Evolutionary conservation across 1,284 basidiomycete species (phyloP), one percentile per base, ranked within the genome.

Genomic region (Coniferiporia weirii): DNA sequence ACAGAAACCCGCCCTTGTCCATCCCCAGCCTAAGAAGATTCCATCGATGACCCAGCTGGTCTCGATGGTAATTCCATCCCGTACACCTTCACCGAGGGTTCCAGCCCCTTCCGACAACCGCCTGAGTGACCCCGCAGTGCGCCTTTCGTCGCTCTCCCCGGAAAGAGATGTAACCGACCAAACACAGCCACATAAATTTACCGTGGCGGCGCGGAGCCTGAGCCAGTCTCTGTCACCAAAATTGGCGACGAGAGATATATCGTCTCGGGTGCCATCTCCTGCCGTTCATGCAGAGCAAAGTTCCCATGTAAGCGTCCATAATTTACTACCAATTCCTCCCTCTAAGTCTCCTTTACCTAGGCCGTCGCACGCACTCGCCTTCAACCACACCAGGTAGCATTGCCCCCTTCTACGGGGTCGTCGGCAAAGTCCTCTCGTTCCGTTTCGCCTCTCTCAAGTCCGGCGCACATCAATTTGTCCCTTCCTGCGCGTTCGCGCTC

Each of bases 31-130:
- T 12, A 52, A 51, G 45, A 56, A 57, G 32, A 55, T 61, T 32
- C 51, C 59, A 32, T 61, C 59, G 32, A 40, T 61, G 51, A 45
- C 59, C 13, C 59, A 57, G 27, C 59, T 61, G 13, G 59, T 57
- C 27, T 54, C 59, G 15, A 61, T 56, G 55, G 55, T 57, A 20
- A 20, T 52, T 19, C 59, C 59, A 9, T 57, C 59, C 13, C 59
- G 59, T 36, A 43, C 49, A 12, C 59, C 59, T 12, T 61, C 59
- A 10, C 59, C 59, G 36, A 19, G 32, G 36, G n/a, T 44, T 9
- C 54, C 40, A 9, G 17, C 48, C 27, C n/a, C 48, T 36, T 13
- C 32, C 9, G 59, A 52, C 12, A 49, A 17, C 40, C 20, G 27
- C 2, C 27, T 27, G 27, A 27, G 22, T 43, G n/a, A 43, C 40